These are phyloP conservation scores for Zoysia japonica DNA, from an alignment of 176 grass and related monocot species.

Conservation along the genomic window DNA sequence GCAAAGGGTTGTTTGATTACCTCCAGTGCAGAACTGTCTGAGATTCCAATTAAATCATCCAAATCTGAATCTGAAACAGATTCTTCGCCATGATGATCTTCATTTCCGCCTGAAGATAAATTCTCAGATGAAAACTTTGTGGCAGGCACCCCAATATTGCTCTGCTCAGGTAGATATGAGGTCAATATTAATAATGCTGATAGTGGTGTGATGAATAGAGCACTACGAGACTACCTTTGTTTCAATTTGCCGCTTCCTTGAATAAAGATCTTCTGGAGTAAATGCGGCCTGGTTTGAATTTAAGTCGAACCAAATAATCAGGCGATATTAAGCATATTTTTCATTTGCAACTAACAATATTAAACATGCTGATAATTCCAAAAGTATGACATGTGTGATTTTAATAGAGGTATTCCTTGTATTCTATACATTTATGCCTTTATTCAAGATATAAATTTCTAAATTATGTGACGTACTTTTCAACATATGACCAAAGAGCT, in stretches of 20 bases:
- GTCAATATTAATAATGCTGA: slow-evolving; percentile 36
- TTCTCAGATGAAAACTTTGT: slow-evolving; percentile 62
- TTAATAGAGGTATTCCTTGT: neutral
- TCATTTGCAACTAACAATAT: neutral
- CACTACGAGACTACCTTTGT: slow-evolving; percentile 57
- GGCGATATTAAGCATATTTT: neutral
- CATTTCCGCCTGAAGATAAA: slow-evolving; percentile 47
- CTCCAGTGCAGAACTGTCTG: slow-evolving; percentile 71
- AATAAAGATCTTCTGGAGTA: slow-evolving; percentile 90
- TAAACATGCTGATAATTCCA: neutral
- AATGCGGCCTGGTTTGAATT: slow-evolving; percentile 67
- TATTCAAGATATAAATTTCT: neutral
- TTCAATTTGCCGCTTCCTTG: slow-evolving; percentile 68
- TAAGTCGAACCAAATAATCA: slow-evolving; percentile 18
- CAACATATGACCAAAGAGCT: neutral
- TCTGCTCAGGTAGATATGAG: slow-evolving; percentile 53
- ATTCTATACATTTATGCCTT: neutral
- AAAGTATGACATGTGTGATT: neutral
- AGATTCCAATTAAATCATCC: slow-evolving; percentile 78
- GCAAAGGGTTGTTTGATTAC: slow-evolving; percentile 44
- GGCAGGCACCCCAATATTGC: slow-evolving; percentile 34
- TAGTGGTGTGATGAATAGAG: slow-evolving; percentile 20
- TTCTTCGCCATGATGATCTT: slow-evolving; percentile 54
- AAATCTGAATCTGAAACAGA: slow-evolving; percentile 79
- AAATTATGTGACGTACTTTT: slow-evolving; percentile 3